phyloP scores from a whole-genome alignment of 2,329 filamentous ascomycete genomes.

The Monilinia fructigena region DNA sequence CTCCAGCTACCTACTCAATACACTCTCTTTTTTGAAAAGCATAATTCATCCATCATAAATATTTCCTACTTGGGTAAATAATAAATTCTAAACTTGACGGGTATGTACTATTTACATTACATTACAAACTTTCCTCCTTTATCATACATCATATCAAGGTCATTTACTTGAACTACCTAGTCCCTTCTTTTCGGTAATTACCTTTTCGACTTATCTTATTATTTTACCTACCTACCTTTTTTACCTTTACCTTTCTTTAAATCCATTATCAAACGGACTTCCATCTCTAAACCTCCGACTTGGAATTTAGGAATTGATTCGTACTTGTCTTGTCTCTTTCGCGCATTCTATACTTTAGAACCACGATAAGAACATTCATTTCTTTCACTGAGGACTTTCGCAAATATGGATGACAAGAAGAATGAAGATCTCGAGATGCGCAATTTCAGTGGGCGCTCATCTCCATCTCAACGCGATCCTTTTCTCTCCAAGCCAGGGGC shows the following conservation, averaged over 20 bases:
- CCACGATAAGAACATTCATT: slow-evolving; percentile 21
- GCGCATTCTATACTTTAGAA: slow-evolving; percentile 25
- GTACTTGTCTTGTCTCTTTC: slow-evolving; percentile 24
- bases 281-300: slow-evolving; percentile 7
- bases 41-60: no score
- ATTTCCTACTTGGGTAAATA: no score
- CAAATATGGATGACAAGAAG: slow-evolving; percentile 81
- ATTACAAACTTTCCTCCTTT: no score
- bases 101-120: no score
- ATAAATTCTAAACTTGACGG: no score
- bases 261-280: slow-evolving; percentile 6
- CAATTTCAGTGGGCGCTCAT: slow-evolving; percentile 40
- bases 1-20: no score
- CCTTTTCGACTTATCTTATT: no score
- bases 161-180: neutral
- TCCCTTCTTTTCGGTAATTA: slow-evolving; percentile 1
- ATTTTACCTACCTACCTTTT: no score
- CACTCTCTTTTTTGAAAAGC: no score
- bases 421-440: slow-evolving; percentile 63
- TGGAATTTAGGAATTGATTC: neutral
- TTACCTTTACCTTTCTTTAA: no score
- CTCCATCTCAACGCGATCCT: slow-evolving; percentile 42
- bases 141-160: no score
- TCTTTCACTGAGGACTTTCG: slow-evolving; percentile 27
- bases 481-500: slow-evolving; percentile 38